phyloP scores from a whole-genome alignment of 768 basidiomycete genomes.

The Termitomyces sp. region DNA sequence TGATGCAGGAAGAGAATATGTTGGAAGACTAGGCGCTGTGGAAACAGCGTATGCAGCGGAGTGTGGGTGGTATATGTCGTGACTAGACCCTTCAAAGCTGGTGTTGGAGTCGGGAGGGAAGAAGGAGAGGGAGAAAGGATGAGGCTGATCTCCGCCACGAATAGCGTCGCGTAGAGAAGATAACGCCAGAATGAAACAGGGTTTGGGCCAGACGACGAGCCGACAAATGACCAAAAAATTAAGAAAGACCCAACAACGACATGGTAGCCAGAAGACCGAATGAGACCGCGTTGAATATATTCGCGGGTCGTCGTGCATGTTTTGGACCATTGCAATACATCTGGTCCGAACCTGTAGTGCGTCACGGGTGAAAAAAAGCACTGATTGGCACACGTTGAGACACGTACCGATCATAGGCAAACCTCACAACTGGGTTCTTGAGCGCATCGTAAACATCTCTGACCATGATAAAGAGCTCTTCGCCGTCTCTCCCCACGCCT shows the following conservation, averaged over 20 bases:
- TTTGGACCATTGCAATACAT: constrained; percentile 59
- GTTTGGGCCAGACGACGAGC: constrained; percentile 39
- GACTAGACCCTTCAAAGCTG: constrained; percentile 13
- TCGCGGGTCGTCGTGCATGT: constrained; percentile 61
- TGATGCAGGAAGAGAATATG: constrained; percentile 76
- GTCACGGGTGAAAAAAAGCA: not conserved
- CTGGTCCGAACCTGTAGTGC: constrained; percentile 66
- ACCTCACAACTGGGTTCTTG: constrained; percentile 69
- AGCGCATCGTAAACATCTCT: constrained; percentile 74
- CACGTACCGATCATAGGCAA: constrained; percentile 77
- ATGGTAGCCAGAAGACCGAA: constrained; percentile 61
- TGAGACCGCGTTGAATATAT: constrained; percentile 60
- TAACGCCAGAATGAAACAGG: constrained; percentile 76
- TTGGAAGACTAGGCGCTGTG: constrained; percentile 65
- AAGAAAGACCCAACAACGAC: constrained; percentile 52
- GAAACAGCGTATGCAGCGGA: constrained; percentile 38
- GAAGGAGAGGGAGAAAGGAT: constrained; percentile 53
- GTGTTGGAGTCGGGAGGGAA: constrained; percentile 12
- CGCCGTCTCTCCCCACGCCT: constrained; percentile 48
- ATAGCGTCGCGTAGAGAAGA: constrained; percentile 56
- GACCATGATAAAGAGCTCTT: constrained; percentile 62
- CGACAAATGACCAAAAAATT: constrained; percentile 57
- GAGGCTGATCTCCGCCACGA: constrained; percentile 59
- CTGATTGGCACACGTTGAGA: not conserved
- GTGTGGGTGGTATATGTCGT: constrained; percentile 21